Evolutionary conservation across 2,329 filamentous ascomycete genomes (phyloP).

Genomic region (Trichoderma cornu-damae): DNA sequence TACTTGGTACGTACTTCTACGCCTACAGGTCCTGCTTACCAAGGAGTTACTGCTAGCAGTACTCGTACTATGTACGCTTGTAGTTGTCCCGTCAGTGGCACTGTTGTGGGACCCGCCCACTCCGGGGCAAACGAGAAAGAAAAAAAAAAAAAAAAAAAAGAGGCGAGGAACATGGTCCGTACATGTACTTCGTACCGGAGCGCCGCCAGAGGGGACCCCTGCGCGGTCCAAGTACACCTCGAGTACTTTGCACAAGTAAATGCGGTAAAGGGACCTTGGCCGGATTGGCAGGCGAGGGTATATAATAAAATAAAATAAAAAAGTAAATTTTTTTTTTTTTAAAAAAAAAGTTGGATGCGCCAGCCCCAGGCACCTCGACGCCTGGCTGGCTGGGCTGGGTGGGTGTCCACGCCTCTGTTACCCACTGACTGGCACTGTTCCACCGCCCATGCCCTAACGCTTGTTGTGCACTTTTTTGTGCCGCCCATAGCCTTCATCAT

Average conservation of each 20-base stretch:
- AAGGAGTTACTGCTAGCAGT: too few species aligned
- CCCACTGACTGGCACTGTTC: background rate
- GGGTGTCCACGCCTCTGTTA: background rate
- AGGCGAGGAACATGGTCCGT: background rate
- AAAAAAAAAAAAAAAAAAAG: background rate
- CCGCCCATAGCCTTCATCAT: slow-evolving; percentile 18
- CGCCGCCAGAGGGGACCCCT: background rate
- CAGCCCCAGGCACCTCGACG: slow-evolving; percentile 18
- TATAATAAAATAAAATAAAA: too few species aligned
- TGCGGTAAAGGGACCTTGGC: slow-evolving; percentile 11
- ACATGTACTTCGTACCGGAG: slow-evolving; percentile 4
- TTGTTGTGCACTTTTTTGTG: slow-evolving; percentile 16
- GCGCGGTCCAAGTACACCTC: background rate
- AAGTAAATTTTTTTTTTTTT: too few species aligned
- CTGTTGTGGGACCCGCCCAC: slow-evolving; percentile 7
- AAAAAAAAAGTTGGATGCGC: slow-evolving; percentile 9
- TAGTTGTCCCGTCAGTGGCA: slow-evolving; percentile 21
- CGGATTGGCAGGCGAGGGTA: slow-evolving; percentile 13
- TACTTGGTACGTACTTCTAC: too few species aligned
- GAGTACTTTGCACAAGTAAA: background rate
- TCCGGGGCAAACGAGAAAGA: slow-evolving; percentile 4
- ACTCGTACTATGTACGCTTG: too few species aligned
- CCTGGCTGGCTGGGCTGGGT: background rate
- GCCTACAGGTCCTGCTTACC: too few species aligned
- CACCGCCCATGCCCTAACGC: slow-evolving; percentile 15